Evolutionary conservation across 306 rosid genomes (phyloP), one percentile per base, ranked within the genome.

Genomic region (Cyclanthera cordifolia): DNA sequence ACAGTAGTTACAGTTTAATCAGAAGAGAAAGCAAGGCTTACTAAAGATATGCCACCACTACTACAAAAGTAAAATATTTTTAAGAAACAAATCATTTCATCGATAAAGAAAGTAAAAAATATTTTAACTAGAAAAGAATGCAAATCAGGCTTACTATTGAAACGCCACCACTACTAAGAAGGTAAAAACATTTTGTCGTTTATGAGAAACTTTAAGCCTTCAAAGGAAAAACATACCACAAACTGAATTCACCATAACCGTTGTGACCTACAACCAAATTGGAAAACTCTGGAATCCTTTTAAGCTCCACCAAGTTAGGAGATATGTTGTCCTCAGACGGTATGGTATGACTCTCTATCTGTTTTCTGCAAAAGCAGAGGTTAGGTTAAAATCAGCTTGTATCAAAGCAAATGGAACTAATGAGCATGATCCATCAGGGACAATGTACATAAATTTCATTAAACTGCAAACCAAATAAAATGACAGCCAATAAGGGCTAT

Each of bases 221-320:
- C 57, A 24, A 21, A 53, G 19, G 58, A 20, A 56, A 53, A 60
- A 73, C 86, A 59, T 88, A 91, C 97, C 97, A 91, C 69, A 91
- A 77, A 80, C 86, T 88, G 73, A 91, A 91, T 72, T 88, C 88
- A 71, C 95, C 96, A 41, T 69, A 73, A 55, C 83, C 73, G 73
- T 84, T 82, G 69, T 73, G 82, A 53, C 95, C 86, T 34, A 91
- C 84, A 75, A 91, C 80, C 65, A 88, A 85, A 80, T 79, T 69
- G 78, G 86, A 63, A 68, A 81, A 86, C 56, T 81, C 77, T 46
- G 95, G 96, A 75, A 88, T 76, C 80, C 67, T 79, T 83, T 88
- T 88, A 81, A 88, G 80, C 59, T 85, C 95, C 83, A 86, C 85
- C 77, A 91, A 78, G 77, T 84, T 89, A 71, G 95, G 91, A 63